Base-by-base conservation (phyloP, 305 asterid genomes). In the Fraxinus paxiana region DNA sequence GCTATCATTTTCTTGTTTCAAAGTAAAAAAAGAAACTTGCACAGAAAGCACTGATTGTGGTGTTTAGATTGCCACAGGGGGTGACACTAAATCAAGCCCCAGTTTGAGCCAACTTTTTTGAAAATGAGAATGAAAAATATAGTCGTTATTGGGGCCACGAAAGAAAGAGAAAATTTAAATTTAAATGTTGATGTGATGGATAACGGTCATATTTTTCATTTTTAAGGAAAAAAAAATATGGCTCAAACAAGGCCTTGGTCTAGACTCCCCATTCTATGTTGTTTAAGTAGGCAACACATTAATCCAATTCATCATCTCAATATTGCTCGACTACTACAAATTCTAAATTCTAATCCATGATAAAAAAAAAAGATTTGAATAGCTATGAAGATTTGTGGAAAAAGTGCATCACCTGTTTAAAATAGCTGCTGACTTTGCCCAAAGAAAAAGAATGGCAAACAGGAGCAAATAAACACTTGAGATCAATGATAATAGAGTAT, bases 371-470 rank as follows among this genome's bases (percentile, higher is more conserved):
- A 54, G 7, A 31, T 18, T 6, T 28, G 15, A 48, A 56, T 34
- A 56, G 43, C 18, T 10, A 30, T 38, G 17, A 51, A 61, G 5
- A 41, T 41, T 74, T 17, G 22, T 67, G 6, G 48, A 5, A 6
- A 73, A 70, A 46, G 41, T 28, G 4, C 82, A 59, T 78, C 43
- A 91, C 99, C 99, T 90, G 92, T 92, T 94, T 73, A 93, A 87
- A 77, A 92, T 88, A 76, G 93, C 91, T 67, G 99, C 98, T 26
- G 98, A 94, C 87, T 95, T 94, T 17, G 98, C 92, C 99, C 99
- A 94, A n/a, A 95, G 87, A 80, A 91, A 94, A 33, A 94, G 93
- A 87, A 92, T 92, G 69, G 91, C 85, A 81, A 92, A 89, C 4
- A 94, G 92, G 75, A 95, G 97, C 88, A 95, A 87, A 38, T 91